Conservation (phyloP, 2,329 filamentous ascomycete species). For the Hortaea sp. region DNA sequence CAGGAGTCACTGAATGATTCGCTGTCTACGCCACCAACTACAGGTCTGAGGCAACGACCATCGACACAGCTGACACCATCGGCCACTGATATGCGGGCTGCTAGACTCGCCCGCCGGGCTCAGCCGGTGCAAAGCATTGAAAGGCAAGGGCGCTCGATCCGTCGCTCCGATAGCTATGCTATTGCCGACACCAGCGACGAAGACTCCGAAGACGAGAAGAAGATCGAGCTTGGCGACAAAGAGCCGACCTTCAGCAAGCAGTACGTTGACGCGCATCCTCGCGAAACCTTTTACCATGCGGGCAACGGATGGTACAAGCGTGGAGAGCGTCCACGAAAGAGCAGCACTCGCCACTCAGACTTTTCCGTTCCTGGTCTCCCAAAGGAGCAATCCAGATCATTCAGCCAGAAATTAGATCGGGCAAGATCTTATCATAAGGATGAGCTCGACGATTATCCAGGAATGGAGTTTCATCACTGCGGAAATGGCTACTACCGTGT, state of each 20-base stretch:
- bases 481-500: slow-evolving; percentile 16
- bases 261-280: slow-evolving; percentile 11
- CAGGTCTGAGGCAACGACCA: slow-evolving; percentile 5
- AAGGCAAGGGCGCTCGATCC: slow-evolving; percentile 1
- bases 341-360: background rate
- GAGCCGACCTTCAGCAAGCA: slow-evolving; percentile 8
- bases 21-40: slow-evolving; percentile 4
- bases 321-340: slow-evolving; percentile 3
- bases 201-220: slow-evolving; percentile 2
- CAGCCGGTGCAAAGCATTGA: slow-evolving; percentile 4
- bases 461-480: slow-evolving; percentile 12
- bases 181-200: slow-evolving; percentile 4
- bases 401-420: background rate
- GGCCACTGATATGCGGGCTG: slow-evolving; percentile 3
- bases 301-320: slow-evolving; percentile 17
- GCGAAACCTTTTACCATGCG: slow-evolving; percentile 10
- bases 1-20: slow-evolving; percentile 3
- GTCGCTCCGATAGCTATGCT: background rate
- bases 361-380: background rate
- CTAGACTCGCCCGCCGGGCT: slow-evolving; percentile 7
- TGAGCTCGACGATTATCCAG: slow-evolving; percentile 9
- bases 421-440: slow-evolving; percentile 6
- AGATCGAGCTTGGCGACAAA: slow-evolving; percentile 3
- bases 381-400: background rate
- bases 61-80: slow-evolving; percentile 2